Evolutionary conservation across 164 flowering plant species (phyloP).

Genomic region (Magnolia officinalis): DNA sequence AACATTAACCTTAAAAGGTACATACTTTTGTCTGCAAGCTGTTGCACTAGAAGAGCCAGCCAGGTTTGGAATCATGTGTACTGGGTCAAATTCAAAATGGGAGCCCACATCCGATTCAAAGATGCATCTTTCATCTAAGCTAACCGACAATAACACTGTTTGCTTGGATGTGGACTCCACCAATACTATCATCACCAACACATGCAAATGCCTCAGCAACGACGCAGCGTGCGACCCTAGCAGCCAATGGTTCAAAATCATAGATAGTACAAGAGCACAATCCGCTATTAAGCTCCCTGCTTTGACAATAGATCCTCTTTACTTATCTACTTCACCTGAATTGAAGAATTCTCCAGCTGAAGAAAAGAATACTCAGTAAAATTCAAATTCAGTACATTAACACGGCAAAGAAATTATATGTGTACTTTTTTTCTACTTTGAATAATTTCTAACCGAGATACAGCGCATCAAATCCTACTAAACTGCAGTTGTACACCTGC

Average conservation of each 20-base stretch:
- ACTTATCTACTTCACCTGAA: neutral
- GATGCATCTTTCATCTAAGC: slow-evolving; percentile 57
- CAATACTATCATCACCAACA: slow-evolving; percentile 41
- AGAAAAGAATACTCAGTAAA: slow-evolving; percentile 7
- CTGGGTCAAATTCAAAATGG: slow-evolving; percentile 43
- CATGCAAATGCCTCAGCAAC: slow-evolving; percentile 53
- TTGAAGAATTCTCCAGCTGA: neutral
- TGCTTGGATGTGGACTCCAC: slow-evolving; percentile 66
- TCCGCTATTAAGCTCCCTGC: neutral
- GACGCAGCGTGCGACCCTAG: slow-evolving; percentile 57
- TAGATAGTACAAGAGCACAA: slow-evolving; percentile 39
- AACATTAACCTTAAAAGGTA: slow-evolving; percentile 33
- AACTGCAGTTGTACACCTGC: too few species aligned
- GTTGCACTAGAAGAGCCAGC: slow-evolving; percentile 36
- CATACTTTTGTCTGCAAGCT: slow-evolving; percentile 59
- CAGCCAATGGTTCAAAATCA: slow-evolving; percentile 82
- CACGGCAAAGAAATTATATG: neutral
- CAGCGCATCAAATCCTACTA: too few species aligned
- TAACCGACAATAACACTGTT: slow-evolving; percentile 23
- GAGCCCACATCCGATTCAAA: slow-evolving; percentile 54
- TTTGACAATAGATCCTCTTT: neutral
- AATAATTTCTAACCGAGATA: too few species aligned
- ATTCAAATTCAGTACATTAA: neutral
- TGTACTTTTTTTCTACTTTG: too few species aligned
- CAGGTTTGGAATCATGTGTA: slow-evolving; percentile 41